Evolutionary conservation across 2,329 filamentous ascomycete genomes (phyloP).

Genomic region (Colletotrichum karsti): DNA sequence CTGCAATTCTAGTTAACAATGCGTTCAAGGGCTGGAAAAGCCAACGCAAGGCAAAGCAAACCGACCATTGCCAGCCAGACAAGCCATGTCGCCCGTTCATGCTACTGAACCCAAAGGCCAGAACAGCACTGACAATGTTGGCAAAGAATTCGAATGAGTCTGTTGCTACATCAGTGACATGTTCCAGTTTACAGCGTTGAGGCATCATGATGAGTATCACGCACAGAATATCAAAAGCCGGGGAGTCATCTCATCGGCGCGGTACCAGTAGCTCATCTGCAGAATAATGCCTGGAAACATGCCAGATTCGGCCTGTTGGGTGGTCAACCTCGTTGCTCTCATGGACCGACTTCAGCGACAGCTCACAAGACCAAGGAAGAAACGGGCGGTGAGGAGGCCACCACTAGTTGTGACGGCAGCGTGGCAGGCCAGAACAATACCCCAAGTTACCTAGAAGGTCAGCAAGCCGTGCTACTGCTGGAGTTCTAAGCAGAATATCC

Average conservation of each 20-base stretch:
- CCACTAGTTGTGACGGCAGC: not conserved
- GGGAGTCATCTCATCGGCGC: slow-evolving; percentile 54
- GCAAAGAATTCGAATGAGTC: slow-evolving; percentile 40
- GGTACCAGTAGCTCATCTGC: slow-evolving; percentile 56
- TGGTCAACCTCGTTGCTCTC: no score
- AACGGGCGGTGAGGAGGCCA: not conserved
- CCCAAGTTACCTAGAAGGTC: not conserved
- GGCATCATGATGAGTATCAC: slow-evolving; percentile 26
- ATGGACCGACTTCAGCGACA: no score
- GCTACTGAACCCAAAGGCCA: slow-evolving; percentile 52
- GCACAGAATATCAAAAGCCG: slow-evolving; percentile 54
- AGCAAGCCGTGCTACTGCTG: not conserved
- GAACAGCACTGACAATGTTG: slow-evolving; percentile 49
- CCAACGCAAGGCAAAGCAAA: not conserved
- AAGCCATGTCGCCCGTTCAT: slow-evolving; percentile 43
- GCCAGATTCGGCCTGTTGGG: slow-evolving; percentile 48
- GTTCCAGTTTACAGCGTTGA: not conserved
- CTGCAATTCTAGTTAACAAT: not conserved
- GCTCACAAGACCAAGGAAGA: not conserved
- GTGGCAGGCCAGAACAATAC: not conserved
- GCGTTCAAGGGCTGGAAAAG: no score
- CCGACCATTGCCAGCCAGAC: slow-evolving; percentile 37
- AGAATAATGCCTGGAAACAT: slow-evolving; percentile 51
- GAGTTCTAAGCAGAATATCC: not conserved
- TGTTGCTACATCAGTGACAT: not conserved